phyloP scores from a whole-genome alignment of 202 grass and related monocot species.

The Setaria viridis region DNA sequence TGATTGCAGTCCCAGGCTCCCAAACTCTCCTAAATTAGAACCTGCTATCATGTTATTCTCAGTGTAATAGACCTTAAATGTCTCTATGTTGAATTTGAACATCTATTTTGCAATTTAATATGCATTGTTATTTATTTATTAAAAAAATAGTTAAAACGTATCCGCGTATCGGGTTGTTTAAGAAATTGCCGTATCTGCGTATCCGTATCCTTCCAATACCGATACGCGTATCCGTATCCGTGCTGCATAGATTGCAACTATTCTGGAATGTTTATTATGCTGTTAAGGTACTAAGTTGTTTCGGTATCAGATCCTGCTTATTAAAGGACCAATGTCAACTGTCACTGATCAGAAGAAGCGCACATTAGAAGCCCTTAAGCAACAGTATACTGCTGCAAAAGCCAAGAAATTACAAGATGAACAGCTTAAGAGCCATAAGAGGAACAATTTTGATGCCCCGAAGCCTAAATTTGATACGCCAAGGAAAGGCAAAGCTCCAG shows the following conservation, averaged over 20 bases:
- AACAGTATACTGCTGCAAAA: conserved; percentile 53
- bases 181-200: too few species aligned
- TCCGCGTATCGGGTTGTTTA: too few species aligned
- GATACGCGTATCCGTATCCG: too few species aligned
- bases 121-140: too few species aligned
- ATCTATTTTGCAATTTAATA: too few species aligned
- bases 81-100: too few species aligned
- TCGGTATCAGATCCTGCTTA: conserved; percentile 5
- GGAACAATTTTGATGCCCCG: conserved; percentile 22
- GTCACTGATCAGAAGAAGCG: conserved; percentile 72
- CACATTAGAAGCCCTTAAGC: conserved; percentile 70
- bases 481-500: conserved; percentile 27
- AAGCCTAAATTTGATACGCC: conserved; percentile 36
- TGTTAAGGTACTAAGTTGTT: conserved; percentile 18
- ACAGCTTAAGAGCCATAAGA: conserved; percentile 38
- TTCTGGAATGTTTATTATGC: background rate
- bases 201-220: too few species aligned
- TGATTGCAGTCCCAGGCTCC: too few species aligned
- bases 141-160: too few species aligned
- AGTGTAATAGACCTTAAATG: too few species aligned
- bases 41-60: too few species aligned
- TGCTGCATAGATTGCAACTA: background rate
- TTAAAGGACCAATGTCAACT: conserved; percentile 10
- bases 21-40: too few species aligned
- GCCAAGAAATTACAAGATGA: conserved; percentile 59